A percentile compares a stretch with the other conserved stretches of the same genome.
Conservation (phyloP, 768 basidiomycete genomes). For the Daedaleopsis sinensis region DNA sequence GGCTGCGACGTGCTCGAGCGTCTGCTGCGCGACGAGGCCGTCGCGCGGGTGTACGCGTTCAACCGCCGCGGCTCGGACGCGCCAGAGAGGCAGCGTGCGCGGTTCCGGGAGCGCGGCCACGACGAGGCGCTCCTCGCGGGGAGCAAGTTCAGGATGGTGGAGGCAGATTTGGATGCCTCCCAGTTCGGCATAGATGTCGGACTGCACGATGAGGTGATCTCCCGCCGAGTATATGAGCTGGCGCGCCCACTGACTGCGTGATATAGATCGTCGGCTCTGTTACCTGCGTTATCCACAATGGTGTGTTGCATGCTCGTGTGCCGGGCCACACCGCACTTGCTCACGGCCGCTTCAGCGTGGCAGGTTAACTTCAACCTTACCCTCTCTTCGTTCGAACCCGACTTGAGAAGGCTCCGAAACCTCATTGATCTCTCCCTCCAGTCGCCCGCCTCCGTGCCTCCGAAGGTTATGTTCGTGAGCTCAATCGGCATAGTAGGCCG, state of each 20-base stretch:
- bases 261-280: constrained; percentile 8
- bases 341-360: constrained; percentile 36
- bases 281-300: constrained; percentile 16
- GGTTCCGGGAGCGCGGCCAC: constrained; percentile 35
- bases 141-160: constrained; percentile 39
- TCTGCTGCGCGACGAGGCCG: constrained; percentile 6
- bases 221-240: background rate
- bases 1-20: constrained; percentile 12
- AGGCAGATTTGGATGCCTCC: constrained; percentile 29
- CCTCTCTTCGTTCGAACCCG: constrained; percentile 36
- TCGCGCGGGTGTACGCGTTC: constrained; percentile 26
- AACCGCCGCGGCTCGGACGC: constrained; percentile 13
- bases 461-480: constrained; percentile 23
- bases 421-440: too few relatives aligned
- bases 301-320: too few relatives aligned
- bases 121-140: constrained; percentile 32
- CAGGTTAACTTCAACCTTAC: constrained; percentile 41
- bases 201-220: too few relatives aligned
- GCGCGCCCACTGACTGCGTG: too few relatives aligned
- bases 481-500: constrained; percentile 23
- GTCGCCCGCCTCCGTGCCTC: too few relatives aligned
- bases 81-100: constrained; percentile 29
- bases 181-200: too few relatives aligned
- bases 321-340: too few relatives aligned
- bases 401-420: too few relatives aligned